These are phyloP conservation scores for Cladosporium velox DNA, from an alignment of 2,329 filamentous ascomycete genomes.

Conservation along the genomic window DNA sequence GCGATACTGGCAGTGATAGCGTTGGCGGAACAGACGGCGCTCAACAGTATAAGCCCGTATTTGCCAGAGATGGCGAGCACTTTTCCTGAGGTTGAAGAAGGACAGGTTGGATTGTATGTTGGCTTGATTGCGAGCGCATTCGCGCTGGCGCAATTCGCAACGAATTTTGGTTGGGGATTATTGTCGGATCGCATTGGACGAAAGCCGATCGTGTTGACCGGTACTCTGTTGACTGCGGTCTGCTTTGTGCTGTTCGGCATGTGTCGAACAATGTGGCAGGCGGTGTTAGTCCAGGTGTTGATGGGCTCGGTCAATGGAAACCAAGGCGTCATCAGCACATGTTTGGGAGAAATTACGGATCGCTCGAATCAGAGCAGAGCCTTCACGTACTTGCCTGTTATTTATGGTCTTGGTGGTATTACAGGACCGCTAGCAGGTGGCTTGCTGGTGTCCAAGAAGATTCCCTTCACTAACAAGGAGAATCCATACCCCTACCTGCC, in stretches of 20 bases:
- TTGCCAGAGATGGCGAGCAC: slow-evolving; percentile 86
- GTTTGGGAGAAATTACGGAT: slow-evolving; percentile 91
- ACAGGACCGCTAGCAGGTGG: slow-evolving; percentile 92
- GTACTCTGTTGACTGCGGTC: slow-evolving; percentile 76
- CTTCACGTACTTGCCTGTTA: slow-evolving; percentile 90
- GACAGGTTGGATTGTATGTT: slow-evolving; percentile 80
- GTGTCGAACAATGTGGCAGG: slow-evolving; percentile 78
- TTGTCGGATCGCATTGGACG: slow-evolving; percentile 76
- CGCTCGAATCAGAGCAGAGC: slow-evolving; percentile 90
- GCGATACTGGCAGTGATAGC: slow-evolving; percentile 83
- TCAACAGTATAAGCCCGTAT: slow-evolving; percentile 96
- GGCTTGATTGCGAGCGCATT: slow-evolving; percentile 89
- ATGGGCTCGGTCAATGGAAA: slow-evolving; percentile 97
- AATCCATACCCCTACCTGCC: slow-evolving; percentile 77
- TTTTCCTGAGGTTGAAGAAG: slow-evolving; percentile 75
- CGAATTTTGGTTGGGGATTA: slow-evolving; percentile 90
- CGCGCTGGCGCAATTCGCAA: slow-evolving; percentile 86
- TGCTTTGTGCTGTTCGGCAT: slow-evolving; percentile 90
- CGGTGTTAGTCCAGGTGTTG: slow-evolving; percentile 78
- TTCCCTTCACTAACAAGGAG: slow-evolving; percentile 55
- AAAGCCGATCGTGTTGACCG: slow-evolving; percentile 79
- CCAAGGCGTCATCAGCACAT: slow-evolving; percentile 89
- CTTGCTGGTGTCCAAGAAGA: slow-evolving; percentile 67
- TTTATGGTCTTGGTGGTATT: slow-evolving; percentile 94
- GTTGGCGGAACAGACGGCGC: slow-evolving; percentile 88